Evolutionary conservation across 2,329 filamentous ascomycete species (phyloP).

Genomic region (Clarireedia monteithiana): DNA sequence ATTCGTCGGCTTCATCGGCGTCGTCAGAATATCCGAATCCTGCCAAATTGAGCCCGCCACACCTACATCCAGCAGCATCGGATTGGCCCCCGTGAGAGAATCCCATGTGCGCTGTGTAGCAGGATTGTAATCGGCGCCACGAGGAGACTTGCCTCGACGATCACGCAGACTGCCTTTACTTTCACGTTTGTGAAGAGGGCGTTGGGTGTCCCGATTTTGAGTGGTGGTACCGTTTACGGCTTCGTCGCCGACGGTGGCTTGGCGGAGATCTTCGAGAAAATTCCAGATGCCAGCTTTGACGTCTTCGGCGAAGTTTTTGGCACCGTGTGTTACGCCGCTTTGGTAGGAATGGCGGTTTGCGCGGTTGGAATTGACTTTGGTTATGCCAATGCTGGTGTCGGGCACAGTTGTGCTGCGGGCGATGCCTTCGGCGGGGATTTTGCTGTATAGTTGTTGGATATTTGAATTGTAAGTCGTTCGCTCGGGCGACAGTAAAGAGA

Average conservation of each 20-base stretch:
- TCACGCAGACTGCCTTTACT: slow-evolving; percentile 29
- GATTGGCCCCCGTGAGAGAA: slow-evolving; percentile 22
- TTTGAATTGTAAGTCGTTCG: slow-evolving; percentile 21
- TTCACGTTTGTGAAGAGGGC: slow-evolving; percentile 27
- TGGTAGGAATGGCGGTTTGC: slow-evolving; percentile 28
- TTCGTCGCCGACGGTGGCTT: slow-evolving; percentile 94
- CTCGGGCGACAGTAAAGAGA: slow-evolving; percentile 73
- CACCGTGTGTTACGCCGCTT: slow-evolving; percentile 22
- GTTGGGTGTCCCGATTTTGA: slow-evolving; percentile 29
- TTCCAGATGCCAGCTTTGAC: slow-evolving; percentile 86
- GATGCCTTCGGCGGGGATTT: slow-evolving; percentile 19
- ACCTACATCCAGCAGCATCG: no score
- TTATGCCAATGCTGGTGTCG: slow-evolving; percentile 26
- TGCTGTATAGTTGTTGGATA: slow-evolving; percentile 31
- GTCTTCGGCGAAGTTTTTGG: slow-evolving; percentile 49
- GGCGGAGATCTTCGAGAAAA: slow-evolving; percentile 89
- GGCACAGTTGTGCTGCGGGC: slow-evolving; percentile 25
- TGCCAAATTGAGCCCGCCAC: neutral
- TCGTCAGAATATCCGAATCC: slow-evolving; percentile 10
- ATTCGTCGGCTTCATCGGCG: slow-evolving; percentile 13
- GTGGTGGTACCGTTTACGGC: slow-evolving; percentile 49
- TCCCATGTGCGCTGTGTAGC: slow-evolving; percentile 24
- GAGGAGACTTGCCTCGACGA: slow-evolving; percentile 1
- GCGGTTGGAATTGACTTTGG: slow-evolving; percentile 20
- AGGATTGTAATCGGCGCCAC: slow-evolving; percentile 10